phyloP scores from a whole-genome alignment of 129 eudicot species.

The Artemisia argyi region DNA sequence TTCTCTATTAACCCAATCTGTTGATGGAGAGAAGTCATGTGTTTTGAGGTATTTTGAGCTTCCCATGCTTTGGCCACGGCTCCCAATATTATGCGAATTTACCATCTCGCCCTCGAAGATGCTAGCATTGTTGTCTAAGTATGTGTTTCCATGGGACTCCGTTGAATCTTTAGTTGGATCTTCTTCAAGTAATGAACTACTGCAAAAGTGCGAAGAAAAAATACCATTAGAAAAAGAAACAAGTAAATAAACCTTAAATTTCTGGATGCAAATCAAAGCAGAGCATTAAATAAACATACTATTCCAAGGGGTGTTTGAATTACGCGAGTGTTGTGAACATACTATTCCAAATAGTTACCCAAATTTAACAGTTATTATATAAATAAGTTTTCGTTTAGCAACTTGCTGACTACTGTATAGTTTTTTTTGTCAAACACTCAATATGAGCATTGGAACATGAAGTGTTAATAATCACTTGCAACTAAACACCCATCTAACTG shows the following conservation, averaged over 20 bases:
- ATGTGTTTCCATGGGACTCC: conserved; percentile 24
- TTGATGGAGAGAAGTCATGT: conserved; percentile 38
- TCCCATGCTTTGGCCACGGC: conserved; percentile 35
- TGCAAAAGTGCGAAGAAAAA: conserved; percentile 27
- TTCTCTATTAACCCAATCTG: conserved; percentile 36
- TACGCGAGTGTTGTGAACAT: background rate
- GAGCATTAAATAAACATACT: background rate
- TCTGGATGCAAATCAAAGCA: conserved; percentile 11
- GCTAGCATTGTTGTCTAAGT: conserved; percentile 35
- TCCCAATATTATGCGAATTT: conserved; percentile 24
- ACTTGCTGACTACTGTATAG: too few species aligned
- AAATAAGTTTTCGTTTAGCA: too few species aligned
- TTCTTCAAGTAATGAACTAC: conserved; percentile 65
- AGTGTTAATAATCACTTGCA: background rate
- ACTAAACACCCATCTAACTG: background rate
- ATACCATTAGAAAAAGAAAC: conserved; percentile 25
- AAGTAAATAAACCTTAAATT: conserved; percentile 1
- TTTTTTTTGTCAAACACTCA: too few species aligned
- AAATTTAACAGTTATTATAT: background rate
- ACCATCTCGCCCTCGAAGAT: conserved; percentile 20
- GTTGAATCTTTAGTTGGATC: conserved; percentile 35
- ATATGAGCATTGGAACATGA: background rate
- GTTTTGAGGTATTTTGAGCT: conserved; percentile 40
- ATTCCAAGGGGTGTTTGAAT: background rate
- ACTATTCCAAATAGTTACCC: too few species aligned